These are phyloP conservation scores for Gryganskiella cystojenkinii DNA, from an alignment of 192 early-diverging fungal genomes.

Conservation along the genomic window DNA sequence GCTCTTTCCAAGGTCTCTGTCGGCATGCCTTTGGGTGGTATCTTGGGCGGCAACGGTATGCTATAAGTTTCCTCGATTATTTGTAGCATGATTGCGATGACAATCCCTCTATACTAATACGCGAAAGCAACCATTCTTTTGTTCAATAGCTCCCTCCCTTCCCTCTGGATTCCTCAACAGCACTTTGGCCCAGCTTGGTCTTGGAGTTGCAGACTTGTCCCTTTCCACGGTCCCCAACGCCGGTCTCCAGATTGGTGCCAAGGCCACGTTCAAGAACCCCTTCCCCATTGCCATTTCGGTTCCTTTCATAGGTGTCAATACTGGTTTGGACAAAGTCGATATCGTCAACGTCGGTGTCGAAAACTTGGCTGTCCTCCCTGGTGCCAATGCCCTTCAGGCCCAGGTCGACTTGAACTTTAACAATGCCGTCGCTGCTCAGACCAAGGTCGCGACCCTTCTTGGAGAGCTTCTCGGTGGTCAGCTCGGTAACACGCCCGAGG, in stretches of 20 bases:
- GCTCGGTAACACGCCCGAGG: conserved; percentile 44
- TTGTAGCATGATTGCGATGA: background rate
- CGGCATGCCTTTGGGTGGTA: conserved; percentile 22
- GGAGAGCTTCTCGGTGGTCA: conserved; percentile 40
- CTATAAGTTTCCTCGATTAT: too few relatives aligned
- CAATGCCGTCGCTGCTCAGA: conserved; percentile 33
- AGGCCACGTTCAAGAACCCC: conserved; percentile 41
- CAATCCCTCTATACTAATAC: background rate
- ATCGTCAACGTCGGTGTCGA: conserved; percentile 39
- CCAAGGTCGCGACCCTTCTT: conserved; percentile 39
- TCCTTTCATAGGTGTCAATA: conserved; percentile 43
- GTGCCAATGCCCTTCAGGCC: conserved; percentile 37
- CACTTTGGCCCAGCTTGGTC: conserved; percentile 30
- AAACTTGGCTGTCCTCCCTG: conserved; percentile 25
- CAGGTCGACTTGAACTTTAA: conserved; percentile 41
- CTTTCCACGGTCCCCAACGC: conserved; percentile 44
- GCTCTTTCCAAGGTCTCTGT: conserved; percentile 39
- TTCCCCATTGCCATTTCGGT: conserved; percentile 45
- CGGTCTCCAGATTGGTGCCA: conserved; percentile 40
- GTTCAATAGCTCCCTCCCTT: conserved; percentile 15
- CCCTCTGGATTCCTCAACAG: conserved; percentile 26
- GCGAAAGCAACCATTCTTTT: background rate
- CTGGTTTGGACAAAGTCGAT: conserved; percentile 39
- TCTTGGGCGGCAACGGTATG: conserved; percentile 32
- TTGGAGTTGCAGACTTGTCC: conserved; percentile 30